Percentiles rank a stretch among this genome's conserved stretches.
These are phyloP conservation scores for Fusarium pininemorale DNA, from an alignment of 2,329 filamentous ascomycete species.

Conservation along the genomic window DNA sequence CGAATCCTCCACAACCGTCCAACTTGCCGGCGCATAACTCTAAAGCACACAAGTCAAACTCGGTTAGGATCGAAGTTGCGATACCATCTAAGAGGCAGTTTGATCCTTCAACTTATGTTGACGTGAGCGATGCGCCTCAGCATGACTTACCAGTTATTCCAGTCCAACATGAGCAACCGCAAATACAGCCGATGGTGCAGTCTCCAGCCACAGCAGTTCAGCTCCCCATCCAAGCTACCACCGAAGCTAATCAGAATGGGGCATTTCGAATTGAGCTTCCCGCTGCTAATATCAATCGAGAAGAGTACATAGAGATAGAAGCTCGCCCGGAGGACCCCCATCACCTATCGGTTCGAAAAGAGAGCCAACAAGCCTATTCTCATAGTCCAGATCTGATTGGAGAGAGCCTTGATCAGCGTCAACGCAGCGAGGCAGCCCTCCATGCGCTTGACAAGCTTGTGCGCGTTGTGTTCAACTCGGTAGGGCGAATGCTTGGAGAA, in stretches of 20 bases:
- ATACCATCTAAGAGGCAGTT: conserved; percentile 56
- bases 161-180: conserved; percentile 7
- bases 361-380: conserved; percentile 60
- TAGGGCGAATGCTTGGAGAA: conserved; percentile 72
- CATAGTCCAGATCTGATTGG: conserved; percentile 66
- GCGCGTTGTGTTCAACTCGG: conserved; percentile 77
- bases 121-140: conserved; percentile 41
- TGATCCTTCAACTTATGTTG: conserved; percentile 50
- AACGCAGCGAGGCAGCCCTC: conserved; percentile 80
- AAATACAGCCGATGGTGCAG: conserved; percentile 15
- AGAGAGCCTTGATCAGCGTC: conserved; percentile 78
- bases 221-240: background rate
- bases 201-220: conserved; percentile 1
- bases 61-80: conserved; percentile 57
- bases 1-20: conserved; percentile 21
- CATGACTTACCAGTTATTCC: conserved; percentile 28
- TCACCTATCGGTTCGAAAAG: conserved; percentile 62
- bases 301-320: conserved; percentile 61
- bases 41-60: conserved; percentile 49
- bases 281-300: conserved; percentile 56
- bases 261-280: conserved; percentile 61
- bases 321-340: conserved; percentile 58
- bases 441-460: conserved; percentile 75
- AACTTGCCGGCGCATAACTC: conserved; percentile 30
- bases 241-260: conserved; percentile 27